A percentile compares a stretch with the other conserved stretches of the same genome.
Evolutionary conservation across 106 monocot genomes (phyloP).

Genomic region (Ottelia alismoides): DNA sequence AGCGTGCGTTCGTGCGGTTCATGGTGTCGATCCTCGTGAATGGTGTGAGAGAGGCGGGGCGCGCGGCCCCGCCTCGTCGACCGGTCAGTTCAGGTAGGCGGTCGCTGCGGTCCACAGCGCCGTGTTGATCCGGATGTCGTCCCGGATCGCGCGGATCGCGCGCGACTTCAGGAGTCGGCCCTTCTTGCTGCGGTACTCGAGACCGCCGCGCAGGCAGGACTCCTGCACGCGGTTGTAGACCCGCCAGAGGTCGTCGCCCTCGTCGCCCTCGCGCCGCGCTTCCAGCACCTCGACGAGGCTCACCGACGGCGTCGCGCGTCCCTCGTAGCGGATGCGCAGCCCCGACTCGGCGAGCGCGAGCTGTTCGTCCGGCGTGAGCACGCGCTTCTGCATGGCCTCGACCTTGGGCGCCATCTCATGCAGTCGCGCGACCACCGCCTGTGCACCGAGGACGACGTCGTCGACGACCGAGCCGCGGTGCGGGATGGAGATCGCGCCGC

Average conservation of each 20-base stretch:
- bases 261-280: neutral
- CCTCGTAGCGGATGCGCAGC: neutral
- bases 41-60: too few species aligned
- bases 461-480: neutral
- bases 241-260: neutral
- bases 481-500: neutral
- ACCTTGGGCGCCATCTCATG: neutral
- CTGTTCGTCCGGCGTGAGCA: neutral
- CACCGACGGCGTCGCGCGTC: neutral
- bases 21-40: too few species aligned
- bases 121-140: too few species aligned
- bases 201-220: neutral
- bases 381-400: neutral
- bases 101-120: too few species aligned
- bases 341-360: neutral
- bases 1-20: too few species aligned
- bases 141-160: too few species aligned
- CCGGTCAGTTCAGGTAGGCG: too few species aligned
- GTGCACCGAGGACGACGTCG: neutral
- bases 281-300: neutral
- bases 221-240: neutral
- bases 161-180: too few species aligned
- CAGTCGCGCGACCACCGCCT: neutral
- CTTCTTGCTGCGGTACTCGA: too few species aligned
- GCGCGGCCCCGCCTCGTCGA: too few species aligned